phyloP scores from a whole-genome alignment of 2,329 filamentous ascomycete species.

The Hymenoscyphus salicellus region DNA sequence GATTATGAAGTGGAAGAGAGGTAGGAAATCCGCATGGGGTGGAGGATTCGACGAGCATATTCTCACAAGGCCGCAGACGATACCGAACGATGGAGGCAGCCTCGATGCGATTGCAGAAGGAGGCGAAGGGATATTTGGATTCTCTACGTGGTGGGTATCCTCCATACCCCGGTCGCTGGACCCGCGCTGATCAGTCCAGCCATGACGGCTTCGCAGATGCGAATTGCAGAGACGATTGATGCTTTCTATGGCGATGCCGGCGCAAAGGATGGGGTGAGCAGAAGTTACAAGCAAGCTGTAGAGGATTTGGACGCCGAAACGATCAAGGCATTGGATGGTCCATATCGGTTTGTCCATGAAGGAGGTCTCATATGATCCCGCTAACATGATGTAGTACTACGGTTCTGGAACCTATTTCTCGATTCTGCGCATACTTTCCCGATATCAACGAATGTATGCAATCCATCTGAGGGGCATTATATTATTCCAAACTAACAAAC shows the following conservation, averaged over 20 bases:
- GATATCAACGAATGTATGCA: constrained; percentile 90
- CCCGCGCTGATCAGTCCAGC: constrained; percentile 49
- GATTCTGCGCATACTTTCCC: constrained; percentile 97
- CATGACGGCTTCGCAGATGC: constrained; percentile 99
- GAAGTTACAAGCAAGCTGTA: constrained; percentile 97
- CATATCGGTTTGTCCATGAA: constrained; percentile 65
- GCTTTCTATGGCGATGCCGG: constrained; percentile 98
- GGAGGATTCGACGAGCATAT: not conserved
- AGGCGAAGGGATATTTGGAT: constrained; percentile 96
- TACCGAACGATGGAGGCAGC: constrained; percentile 98
- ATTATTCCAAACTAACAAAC: constrained; percentile 22
- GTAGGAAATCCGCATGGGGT: constrained; percentile 41
- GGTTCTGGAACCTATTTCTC: constrained; percentile 89
- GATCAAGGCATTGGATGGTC: constrained; percentile 95
- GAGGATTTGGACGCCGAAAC: constrained; percentile 97
- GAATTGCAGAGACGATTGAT: constrained; percentile 98
- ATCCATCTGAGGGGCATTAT: not conserved
- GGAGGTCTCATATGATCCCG: not conserved
- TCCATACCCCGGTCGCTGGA: not conserved
- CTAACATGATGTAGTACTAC: constrained; percentile 60
- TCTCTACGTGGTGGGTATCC: constrained; percentile 71
- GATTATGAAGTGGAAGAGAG: constrained; percentile 98
- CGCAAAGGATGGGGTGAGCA: constrained; percentile 88
- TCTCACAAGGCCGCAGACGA: constrained; percentile 54
- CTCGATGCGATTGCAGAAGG: constrained; percentile 87